Conservation (phyloP, 208 protist genomes). For the Trypanosoma cruzi region DNA sequence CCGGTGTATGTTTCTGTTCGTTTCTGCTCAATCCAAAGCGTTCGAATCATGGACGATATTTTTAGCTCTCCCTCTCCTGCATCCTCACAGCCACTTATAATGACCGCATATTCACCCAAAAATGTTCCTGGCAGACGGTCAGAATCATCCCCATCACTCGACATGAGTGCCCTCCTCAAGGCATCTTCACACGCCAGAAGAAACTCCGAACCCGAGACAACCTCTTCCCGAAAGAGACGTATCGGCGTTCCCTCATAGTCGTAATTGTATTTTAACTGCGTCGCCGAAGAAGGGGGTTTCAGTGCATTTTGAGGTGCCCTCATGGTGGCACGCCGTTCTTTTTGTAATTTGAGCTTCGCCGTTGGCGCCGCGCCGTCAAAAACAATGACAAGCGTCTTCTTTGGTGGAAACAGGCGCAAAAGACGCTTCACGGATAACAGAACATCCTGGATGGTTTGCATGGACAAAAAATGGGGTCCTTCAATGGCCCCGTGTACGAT, state of each 20-base stretch:
- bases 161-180: slow-evolving; percentile 32
- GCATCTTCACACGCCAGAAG: slow-evolving; percentile 68
- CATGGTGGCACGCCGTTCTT: slow-evolving; percentile 45
- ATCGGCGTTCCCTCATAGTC: slow-evolving; percentile 46
- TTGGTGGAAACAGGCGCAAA: slow-evolving; percentile 37
- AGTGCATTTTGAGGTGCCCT: not conserved
- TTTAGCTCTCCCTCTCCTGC: slow-evolving; percentile 88
- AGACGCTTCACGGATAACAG: slow-evolving; percentile 38
- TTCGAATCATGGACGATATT: slow-evolving; percentile 56
- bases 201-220: slow-evolving; percentile 73
- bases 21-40: slow-evolving; percentile 34
- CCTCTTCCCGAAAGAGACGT: slow-evolving; percentile 56
- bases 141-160: not conserved
- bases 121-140: not conserved
- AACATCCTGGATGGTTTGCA: slow-evolving; percentile 41
- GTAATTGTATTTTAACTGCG: slow-evolving; percentile 36
- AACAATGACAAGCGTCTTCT: slow-evolving; percentile 53
- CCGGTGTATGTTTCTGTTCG: slow-evolving; percentile 36
- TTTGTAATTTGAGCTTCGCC: slow-evolving; percentile 76
- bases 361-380: slow-evolving; percentile 79
- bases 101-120: slow-evolving; percentile 4
- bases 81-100: slow-evolving; percentile 48
- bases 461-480: slow-evolving; percentile 26
- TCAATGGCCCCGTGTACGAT: slow-evolving; percentile 63
- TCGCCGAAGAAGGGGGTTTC: not conserved